A percentile compares a stretch with the other conserved stretches of the same genome.
Conservation (phyloP, 1,284 basidiomycete genomes). For the Macrocybe sp. region DNA sequence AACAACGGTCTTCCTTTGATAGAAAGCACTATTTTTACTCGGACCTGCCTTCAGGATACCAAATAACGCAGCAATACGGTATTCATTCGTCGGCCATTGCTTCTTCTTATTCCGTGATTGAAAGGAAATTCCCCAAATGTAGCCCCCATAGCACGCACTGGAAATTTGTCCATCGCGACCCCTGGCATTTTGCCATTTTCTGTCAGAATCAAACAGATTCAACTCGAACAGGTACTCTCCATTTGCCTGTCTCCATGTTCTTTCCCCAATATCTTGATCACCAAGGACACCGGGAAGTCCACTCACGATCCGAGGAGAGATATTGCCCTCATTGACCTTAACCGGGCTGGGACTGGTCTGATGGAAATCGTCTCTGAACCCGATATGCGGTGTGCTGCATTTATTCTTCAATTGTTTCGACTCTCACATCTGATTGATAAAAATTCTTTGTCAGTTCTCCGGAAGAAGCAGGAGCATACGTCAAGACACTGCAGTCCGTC, state of each 20-base stretch:
- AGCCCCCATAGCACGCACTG: constrained; percentile 80
- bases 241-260: background rate
- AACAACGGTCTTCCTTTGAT: constrained; percentile 81
- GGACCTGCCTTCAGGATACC: constrained; percentile 92
- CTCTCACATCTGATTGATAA: constrained; percentile 2
- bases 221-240: constrained; percentile 85
- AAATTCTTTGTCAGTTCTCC: constrained; percentile 52
- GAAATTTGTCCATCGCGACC: constrained; percentile 56
- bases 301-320: constrained; percentile 56
- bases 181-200: constrained; percentile 32
- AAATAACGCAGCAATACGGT: constrained; percentile 93
- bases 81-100: constrained; percentile 2
- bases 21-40: constrained; percentile 99
- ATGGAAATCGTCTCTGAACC: constrained; percentile 98
- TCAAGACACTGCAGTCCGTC: constrained; percentile 78
- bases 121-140: background rate
- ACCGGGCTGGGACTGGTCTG: constrained; percentile 84
- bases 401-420: constrained; percentile 6
- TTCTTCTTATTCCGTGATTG: constrained; percentile 18
- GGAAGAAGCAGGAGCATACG: constrained; percentile 90
- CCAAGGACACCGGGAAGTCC: constrained; percentile 92
- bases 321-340: constrained; percentile 78
- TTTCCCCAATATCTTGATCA: background rate
- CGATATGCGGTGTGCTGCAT: constrained; percentile 66
- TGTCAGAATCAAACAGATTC: constrained; percentile 90